Percentiles rank a stretch among this genome's conserved stretches.
phyloP scores from a whole-genome alignment of 2,329 filamentous ascomycete genomes.

The Fusarium sp. region DNA sequence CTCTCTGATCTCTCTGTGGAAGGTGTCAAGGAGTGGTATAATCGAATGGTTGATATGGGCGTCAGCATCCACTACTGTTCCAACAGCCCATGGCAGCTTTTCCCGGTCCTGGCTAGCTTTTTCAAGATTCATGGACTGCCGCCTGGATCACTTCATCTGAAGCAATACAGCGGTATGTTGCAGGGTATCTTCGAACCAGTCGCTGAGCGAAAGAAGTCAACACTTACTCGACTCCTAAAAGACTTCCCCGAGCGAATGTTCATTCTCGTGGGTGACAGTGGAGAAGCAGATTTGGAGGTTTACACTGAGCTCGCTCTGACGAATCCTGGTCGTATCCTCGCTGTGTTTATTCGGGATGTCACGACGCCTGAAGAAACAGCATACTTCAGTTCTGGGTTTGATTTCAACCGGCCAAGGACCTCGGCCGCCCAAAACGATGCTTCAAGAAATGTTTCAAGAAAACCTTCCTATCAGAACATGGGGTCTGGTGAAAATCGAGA shows the following conservation, averaged over 20 bases:
- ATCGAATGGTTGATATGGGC: constrained; percentile 78
- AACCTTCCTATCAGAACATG: constrained; percentile 48
- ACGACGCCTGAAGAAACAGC: constrained; percentile 79
- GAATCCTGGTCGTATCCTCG: constrained; percentile 85
- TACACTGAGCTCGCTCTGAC: constrained; percentile 93
- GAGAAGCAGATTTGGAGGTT: constrained; percentile 95
- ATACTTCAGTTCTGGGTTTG: constrained; percentile 79
- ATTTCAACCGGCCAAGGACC: constrained; percentile 47
- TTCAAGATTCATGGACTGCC: constrained; percentile 86
- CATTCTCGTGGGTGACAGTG: constrained; percentile 92
- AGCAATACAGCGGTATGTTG: constrained; percentile 96
- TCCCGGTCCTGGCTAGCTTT: constrained; percentile 87
- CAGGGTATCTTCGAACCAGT: constrained; percentile 99
- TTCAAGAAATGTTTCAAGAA: constrained; percentile 32
- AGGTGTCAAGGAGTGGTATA: constrained; percentile 93
- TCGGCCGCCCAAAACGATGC: constrained; percentile 49
- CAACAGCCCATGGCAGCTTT: constrained; percentile 99
- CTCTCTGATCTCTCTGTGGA: constrained; percentile 84
- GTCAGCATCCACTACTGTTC: constrained; percentile 97
- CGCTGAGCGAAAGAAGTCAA: constrained; percentile 91
- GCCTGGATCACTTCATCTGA: constrained; percentile 90
- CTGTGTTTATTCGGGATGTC: constrained; percentile 94
- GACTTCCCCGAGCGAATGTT: constrained; percentile 94
- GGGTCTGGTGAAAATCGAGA: constrained; percentile 36
- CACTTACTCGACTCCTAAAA: constrained; percentile 83